Base-by-base conservation (phyloP, 2,329 filamentous ascomycete species). In the Pestalotiopsis sp. region DNA sequence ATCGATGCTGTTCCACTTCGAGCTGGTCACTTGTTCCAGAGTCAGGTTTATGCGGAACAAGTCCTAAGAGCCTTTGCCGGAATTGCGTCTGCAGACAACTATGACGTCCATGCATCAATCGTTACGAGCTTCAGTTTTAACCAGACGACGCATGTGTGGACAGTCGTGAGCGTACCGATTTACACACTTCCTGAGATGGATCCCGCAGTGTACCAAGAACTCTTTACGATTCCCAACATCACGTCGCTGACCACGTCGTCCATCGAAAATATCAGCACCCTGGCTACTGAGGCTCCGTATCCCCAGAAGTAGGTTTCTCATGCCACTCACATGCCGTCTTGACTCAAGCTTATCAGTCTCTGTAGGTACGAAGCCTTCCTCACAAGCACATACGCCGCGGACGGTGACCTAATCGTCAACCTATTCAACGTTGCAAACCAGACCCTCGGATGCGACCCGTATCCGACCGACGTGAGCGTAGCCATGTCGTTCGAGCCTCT, bases 401-500 rank as follows among this genome's bases (percentile, higher is more conserved):
- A 23, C 3, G 20, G 2, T 13, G 23, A 65, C 2, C 41, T 65
- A 38, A 49, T 65, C 49, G 20, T 52, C 0, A 55, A 6, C 6
- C 9, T 65, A 11, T 65, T 65, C 25, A 36, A 58, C 1, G 45
- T 39, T 6, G 64, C 64, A 20, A 65, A 65, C 45, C 13, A 65
- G 27, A 65, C 23, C 31, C 11, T 65, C 0, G 13, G 14, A 7
- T 41, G 11, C 2, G 39, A 36, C 9, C 12, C 27, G 2, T 39
- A 39, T 2, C 69, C 67, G 0, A 12, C 45, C 7, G 69, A 67
- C 27, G 59, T 69, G 23, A 67, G 60, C 23, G 65, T 60, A 39
- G 62, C 65, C 11, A n/a, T 71, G n/a, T 25, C 69, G 1, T 70
- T 70, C 39, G 69, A 71, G 49, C 70, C 70, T 31, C 55, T 71